phyloP scores from a whole-genome alignment of 441 rosid genomes.

The Isatis lusitanica region DNA sequence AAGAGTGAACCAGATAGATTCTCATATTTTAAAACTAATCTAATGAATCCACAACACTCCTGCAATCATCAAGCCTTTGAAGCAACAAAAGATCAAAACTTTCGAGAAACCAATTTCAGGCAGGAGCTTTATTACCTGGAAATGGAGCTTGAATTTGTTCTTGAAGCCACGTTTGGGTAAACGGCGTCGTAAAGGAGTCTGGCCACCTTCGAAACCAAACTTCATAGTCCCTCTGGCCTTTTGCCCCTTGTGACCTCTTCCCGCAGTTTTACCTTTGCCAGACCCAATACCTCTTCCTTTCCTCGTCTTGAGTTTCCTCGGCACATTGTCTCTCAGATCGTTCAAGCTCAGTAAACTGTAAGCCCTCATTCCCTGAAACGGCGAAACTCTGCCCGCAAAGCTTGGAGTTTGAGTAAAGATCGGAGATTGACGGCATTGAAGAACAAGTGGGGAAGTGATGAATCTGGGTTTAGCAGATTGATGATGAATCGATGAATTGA shows the following conservation, averaged over 20 bases:
- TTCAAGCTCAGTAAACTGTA: conserved; percentile 77
- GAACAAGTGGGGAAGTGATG: conserved; percentile 22
- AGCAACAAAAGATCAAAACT: too few relatives aligned
- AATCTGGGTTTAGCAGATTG: conserved; percentile 21
- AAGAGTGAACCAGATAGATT: background rate
- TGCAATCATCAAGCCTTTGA: background rate
- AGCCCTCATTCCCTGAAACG: conserved; percentile 44
- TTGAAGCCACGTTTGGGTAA: conserved; percentile 89
- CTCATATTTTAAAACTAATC: background rate
- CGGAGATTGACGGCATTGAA: conserved; percentile 25
- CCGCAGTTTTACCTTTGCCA: conserved; percentile 92
- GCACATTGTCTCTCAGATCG: conserved; percentile 77
- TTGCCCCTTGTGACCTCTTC: conserved; percentile 94
- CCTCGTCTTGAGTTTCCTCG: conserved; percentile 90
- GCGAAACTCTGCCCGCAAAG: conserved; percentile 18
- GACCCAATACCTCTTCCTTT: conserved; percentile 98
- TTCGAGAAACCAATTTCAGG: background rate
- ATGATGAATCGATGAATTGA: conserved; percentile 31
- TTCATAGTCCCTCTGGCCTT: conserved; percentile 85
- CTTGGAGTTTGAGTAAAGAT: conserved; percentile 25
- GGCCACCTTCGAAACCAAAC: conserved; percentile 95
- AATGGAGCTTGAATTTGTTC: conserved; percentile 81
- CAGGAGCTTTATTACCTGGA: conserved; percentile 51
- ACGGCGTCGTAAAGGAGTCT: conserved; percentile 90
- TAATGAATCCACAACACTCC: background rate